Conservation (phyloP, 192 early-diverging fungal genomes). For the Podila clonocystis region DNA sequence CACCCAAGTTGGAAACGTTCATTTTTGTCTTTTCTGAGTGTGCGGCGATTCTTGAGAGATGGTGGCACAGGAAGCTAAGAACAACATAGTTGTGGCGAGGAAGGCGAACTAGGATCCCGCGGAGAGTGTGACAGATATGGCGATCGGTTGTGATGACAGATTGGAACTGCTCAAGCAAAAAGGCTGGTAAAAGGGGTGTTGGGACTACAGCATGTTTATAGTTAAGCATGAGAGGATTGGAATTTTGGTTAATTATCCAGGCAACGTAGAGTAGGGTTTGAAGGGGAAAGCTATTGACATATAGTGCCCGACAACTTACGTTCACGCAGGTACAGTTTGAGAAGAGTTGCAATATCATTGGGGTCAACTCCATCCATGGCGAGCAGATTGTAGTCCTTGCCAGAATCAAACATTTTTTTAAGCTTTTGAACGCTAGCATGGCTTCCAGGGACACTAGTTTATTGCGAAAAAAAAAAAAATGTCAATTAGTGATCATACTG, state of each 20-base stretch:
- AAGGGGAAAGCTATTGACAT: no score
- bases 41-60: conserved; percentile 61
- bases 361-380: conserved; percentile 56
- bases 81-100: conserved; percentile 62
- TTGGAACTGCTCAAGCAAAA: conserved; percentile 57
- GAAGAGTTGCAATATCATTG: conserved; percentile 65
- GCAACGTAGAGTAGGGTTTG: neutral
- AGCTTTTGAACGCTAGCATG: conserved; percentile 61
- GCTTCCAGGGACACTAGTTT: conserved; percentile 58
- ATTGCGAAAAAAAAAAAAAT: neutral
- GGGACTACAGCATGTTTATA: conserved; percentile 50
- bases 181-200: conserved; percentile 57
- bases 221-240: neutral
- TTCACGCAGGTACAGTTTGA: conserved; percentile 70
- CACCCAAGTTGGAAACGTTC: conserved; percentile 66
- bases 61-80: conserved; percentile 59
- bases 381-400: conserved; percentile 61
- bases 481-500: neutral
- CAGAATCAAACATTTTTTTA: conserved; percentile 57
- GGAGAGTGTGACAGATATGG: conserved; percentile 39
- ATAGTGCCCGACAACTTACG: conserved; percentile 49
- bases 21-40: conserved; percentile 63
- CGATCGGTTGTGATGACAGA: conserved; percentile 40
- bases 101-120: conserved; percentile 52
- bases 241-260: neutral